These are phyloP conservation scores for Poa annua DNA, from an alignment of 176 grass and related monocot genomes.

Conservation along the genomic window DNA sequence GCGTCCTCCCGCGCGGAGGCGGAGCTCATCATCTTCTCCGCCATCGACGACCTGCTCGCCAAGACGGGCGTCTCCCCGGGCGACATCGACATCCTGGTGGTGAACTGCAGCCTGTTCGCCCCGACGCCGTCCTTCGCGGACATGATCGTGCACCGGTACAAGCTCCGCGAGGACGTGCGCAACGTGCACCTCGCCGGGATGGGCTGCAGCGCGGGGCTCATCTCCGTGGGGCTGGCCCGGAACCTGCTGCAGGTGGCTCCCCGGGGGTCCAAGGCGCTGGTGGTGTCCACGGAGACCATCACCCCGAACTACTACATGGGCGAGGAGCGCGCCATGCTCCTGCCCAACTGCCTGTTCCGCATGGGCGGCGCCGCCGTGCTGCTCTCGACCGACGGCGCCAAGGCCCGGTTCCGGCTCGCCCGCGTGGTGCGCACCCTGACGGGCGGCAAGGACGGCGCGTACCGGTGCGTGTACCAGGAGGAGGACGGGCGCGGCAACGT, in stretches of 20 bases:
- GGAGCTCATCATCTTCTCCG: slow-evolving; percentile 69
- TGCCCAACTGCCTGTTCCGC: slow-evolving; percentile 76
- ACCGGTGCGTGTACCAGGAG: slow-evolving; percentile 66
- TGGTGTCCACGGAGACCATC: slow-evolving; percentile 71
- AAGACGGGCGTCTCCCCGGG: slow-evolving; percentile 47
- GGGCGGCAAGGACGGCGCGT: slow-evolving; percentile 47
- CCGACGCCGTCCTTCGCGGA: slow-evolving; percentile 63
- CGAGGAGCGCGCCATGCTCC: slow-evolving; percentile 58
- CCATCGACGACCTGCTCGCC: slow-evolving; percentile 69
- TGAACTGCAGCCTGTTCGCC: slow-evolving; percentile 68
- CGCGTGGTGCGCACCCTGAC: slow-evolving; percentile 62
- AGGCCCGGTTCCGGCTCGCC: slow-evolving; percentile 56
- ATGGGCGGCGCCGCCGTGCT: slow-evolving; percentile 69
- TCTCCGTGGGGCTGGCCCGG: slow-evolving; percentile 55
- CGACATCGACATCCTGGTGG: slow-evolving; percentile 60
- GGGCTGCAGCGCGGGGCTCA: slow-evolving; percentile 70
- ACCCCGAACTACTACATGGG: slow-evolving; percentile 68
- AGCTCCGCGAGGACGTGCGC: slow-evolving; percentile 47
- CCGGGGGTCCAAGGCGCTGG: slow-evolving; percentile 47
- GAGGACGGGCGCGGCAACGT: slow-evolving; percentile 53
- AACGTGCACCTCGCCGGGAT: slow-evolving; percentile 68
- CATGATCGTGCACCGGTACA: slow-evolving; percentile 66
- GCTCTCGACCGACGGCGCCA: slow-evolving; percentile 43
- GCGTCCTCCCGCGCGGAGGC: slow-evolving; percentile 62
- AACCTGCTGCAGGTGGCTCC: slow-evolving; percentile 63